These are phyloP conservation scores for Fusarium palustre DNA, from an alignment of 2,329 filamentous ascomycete genomes.

Conservation along the genomic window DNA sequence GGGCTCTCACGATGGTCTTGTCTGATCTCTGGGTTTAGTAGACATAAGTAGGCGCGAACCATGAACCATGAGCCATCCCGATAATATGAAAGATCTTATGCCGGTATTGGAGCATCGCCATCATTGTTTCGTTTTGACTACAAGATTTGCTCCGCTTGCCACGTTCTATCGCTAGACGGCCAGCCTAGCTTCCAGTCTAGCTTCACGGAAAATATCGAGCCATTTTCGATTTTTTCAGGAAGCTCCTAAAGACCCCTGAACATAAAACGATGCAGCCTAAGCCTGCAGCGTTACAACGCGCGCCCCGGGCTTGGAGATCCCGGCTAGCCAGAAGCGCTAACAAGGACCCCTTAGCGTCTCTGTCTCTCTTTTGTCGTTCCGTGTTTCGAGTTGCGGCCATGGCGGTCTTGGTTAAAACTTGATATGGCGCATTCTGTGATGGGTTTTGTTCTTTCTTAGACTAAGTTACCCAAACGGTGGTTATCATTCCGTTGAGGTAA, in stretches of 20 bases:
- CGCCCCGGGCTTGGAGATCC: conserved; percentile 1
- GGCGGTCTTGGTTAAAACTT: conserved; percentile 24
- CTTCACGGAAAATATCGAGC: conserved; percentile 10
- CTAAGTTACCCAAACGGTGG: conserved; percentile 15
- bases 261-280: conserved; percentile 9
- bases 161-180: conserved; percentile 2
- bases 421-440: conserved; percentile 10
- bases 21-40: not conserved
- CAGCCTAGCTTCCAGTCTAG: conserved; percentile 15
- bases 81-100: conserved; percentile 4
- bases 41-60: not conserved
- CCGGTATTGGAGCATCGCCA: conserved; percentile 8
- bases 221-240: conserved; percentile 13
- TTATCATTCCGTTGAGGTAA: conserved; percentile 23
- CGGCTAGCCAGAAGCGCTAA: not conserved
- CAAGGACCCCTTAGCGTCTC: conserved; percentile 13
- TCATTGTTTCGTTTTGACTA: conserved; percentile 21
- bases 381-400: conserved; percentile 46
- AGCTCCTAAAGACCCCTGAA: conserved; percentile 16
- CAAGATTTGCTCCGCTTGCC: conserved; percentile 10
- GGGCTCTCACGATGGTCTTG: not conserved
- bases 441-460: conserved; percentile 13
- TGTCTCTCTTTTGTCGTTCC: conserved; percentile 34
- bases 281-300: conserved; percentile 12
- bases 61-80: not conserved